Evolutionary conservation across 2,329 filamentous ascomycete genomes (phyloP), one percentile per base, ranked within the genome.

Genomic region (Xylaria sp.): DNA sequence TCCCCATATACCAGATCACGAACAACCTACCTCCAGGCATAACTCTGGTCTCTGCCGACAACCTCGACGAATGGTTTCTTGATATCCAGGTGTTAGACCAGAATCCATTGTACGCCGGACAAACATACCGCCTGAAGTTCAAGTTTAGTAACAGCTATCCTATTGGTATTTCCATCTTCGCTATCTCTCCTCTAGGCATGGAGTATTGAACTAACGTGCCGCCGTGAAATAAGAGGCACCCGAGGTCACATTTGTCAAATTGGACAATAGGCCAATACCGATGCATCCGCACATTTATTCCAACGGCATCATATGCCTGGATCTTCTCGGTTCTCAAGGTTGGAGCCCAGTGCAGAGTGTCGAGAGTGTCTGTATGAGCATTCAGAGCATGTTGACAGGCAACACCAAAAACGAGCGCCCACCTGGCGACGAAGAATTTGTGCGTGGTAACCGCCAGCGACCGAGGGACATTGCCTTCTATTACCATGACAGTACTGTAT

Each of bases 291-390:
- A 99, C 83, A 93, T 99, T 81, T 99, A 99, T 84, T 96, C 92
- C 75, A 99, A 99, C 81, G 96, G 96, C 75, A 97, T 98, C 80
- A 99, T 99, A 79, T 99, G 96, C 78, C 91, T 99, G 58, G 96
- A 99, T 76, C 88, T 99, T 1, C 89, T 99, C 9, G 94, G 94
- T 62, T 85, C 88, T 10, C 91, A 94, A 72, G 96, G 96, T 66
- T 99, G 96, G 96, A 96, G 92, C 57, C 96, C 96, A 0, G 95
- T 99, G 0, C 96, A 99, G 79, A 98, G 95, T 68, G 96, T 98
- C 9, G 95, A 98, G 84, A 97, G 92, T 77, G 91, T 99, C 32
- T 98, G 94, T 84, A 96, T 99, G 89, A 97, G 94, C 81, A 88
- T 99, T 64, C 96, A 99, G 82, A 97, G 94, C 83, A 99, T 99